Percentiles rank a stretch among this genome's conserved stretches.
Conservation (phyloP, 129 eudicot species). For the Scalesia atractyloides region DNA sequence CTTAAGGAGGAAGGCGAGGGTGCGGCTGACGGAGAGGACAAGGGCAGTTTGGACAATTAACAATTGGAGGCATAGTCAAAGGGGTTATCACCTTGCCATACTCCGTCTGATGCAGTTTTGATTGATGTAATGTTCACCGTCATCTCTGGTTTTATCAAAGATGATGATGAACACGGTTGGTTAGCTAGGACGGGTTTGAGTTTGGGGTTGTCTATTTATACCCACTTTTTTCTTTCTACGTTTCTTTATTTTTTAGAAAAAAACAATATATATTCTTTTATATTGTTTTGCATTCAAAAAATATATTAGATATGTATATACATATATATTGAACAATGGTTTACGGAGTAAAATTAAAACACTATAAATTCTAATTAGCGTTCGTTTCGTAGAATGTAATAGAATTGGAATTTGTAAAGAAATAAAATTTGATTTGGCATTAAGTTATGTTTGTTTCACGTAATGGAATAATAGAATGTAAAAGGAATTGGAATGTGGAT, state of each 20-base stretch:
- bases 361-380: too few relatives aligned
- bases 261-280: too few relatives aligned
- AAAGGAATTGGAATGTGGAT: too few relatives aligned
- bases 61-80: slow-evolving; percentile 66
- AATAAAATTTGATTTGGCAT: too few relatives aligned
- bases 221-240: not conserved
- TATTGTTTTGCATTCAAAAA: too few relatives aligned
- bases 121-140: slow-evolving; percentile 52
- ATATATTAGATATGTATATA: too few relatives aligned
- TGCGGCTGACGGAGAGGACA: slow-evolving; percentile 57
- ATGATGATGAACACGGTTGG: not conserved
- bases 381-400: too few relatives aligned
- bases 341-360: too few relatives aligned
- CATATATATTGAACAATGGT: too few relatives aligned
- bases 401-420: too few relatives aligned
- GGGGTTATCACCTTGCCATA: slow-evolving; percentile 81
- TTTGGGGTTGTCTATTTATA: not conserved
- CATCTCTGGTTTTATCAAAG: slow-evolving; percentile 28
- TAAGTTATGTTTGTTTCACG: too few relatives aligned
- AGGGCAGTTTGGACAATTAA: slow-evolving; percentile 66
- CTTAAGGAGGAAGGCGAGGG: slow-evolving; percentile 71
- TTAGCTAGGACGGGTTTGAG: not conserved
- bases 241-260: not conserved
- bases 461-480: too few relatives aligned
- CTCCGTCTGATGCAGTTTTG: slow-evolving; percentile 61